Evolutionary conservation across 176 grass and related monocot species (phyloP).

Genomic region (Carex scoparia): DNA sequence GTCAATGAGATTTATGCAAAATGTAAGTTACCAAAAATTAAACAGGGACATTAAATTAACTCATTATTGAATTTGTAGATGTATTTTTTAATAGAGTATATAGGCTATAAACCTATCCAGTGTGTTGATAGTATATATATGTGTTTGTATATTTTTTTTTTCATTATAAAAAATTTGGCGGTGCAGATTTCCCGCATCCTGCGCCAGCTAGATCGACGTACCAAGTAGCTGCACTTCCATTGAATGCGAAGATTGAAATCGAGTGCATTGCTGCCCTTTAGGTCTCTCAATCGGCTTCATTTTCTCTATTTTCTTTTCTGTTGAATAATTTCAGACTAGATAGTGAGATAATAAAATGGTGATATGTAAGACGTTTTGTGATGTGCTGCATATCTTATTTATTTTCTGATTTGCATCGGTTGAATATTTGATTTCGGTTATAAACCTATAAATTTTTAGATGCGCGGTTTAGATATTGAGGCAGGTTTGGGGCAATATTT

Average conservation of each 20-base stretch:
- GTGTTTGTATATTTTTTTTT: background rate
- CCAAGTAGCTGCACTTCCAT: conserved; percentile 80
- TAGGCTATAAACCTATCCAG: background rate
- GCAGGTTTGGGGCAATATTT: too few species aligned
- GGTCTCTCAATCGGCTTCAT: background rate
- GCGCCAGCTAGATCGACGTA: conserved; percentile 83
- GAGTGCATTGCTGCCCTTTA: conserved; percentile 89
- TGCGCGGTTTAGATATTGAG: too few species aligned
- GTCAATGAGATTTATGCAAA: conserved; percentile 91
- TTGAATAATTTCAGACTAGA: conserved; percentile 27
- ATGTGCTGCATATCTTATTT: background rate
- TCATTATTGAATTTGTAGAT: background rate
- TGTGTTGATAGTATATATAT: conserved; percentile 1
- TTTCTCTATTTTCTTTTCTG: background rate
- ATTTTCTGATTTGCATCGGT: background rate
- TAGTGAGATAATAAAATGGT: conserved; percentile 11
- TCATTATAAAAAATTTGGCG: background rate
- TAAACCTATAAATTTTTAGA: background rate
- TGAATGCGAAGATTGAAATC: conserved; percentile 89
- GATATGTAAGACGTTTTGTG: background rate
- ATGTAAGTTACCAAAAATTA: conserved; percentile 44
- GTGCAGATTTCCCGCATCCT: conserved; percentile 69
- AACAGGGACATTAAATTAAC: background rate
- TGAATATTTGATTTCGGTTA: background rate
- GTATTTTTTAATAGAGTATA: background rate